phyloP scores from a whole-genome alignment of 306 rosid genomes.

The Vicia sativa region DNA sequence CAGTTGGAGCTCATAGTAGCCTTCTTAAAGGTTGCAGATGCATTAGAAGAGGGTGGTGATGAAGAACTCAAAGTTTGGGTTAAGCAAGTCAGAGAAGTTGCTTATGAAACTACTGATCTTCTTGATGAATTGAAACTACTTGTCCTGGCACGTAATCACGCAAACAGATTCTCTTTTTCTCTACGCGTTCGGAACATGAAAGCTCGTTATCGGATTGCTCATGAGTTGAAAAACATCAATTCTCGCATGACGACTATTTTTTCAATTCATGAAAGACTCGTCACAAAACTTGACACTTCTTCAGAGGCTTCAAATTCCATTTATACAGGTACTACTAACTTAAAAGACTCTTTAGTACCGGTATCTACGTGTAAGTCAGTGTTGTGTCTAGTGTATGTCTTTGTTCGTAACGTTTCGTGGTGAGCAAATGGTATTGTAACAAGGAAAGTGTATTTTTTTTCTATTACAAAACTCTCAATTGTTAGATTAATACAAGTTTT shows the following conservation, averaged over 20 bases:
- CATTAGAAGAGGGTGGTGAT: conserved; percentile 36
- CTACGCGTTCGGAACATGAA: conserved; percentile 37
- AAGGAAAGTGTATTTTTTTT: conserved; percentile 14
- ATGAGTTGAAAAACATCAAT: conserved; percentile 39
- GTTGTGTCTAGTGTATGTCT: neutral
- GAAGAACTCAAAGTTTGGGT: conserved; percentile 54
- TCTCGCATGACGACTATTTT: conserved; percentile 33
- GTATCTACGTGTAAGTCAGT: neutral
- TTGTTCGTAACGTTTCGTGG: neutral
- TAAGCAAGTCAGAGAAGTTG: conserved; percentile 54
- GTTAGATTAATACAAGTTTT: conserved; percentile 4
- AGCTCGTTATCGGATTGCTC: conserved; percentile 45
- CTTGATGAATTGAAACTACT: conserved; percentile 45
- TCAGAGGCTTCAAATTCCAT: conserved; percentile 42
- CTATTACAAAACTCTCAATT: conserved; percentile 5
- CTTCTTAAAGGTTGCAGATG: conserved; percentile 51
- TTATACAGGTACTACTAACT: conserved; percentile 39
- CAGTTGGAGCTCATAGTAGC: conserved; percentile 45
- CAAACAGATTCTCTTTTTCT: conserved; percentile 33
- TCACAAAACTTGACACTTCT: conserved; percentile 31
- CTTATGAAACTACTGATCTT: conserved; percentile 49
- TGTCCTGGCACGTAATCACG: conserved; percentile 27
- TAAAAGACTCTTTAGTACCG: neutral
- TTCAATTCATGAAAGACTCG: conserved; percentile 36
- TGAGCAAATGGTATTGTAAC: conserved; percentile 8